Conservation (phyloP, 2,329 filamentous ascomycete species). For the Seiridium unicorne region DNA sequence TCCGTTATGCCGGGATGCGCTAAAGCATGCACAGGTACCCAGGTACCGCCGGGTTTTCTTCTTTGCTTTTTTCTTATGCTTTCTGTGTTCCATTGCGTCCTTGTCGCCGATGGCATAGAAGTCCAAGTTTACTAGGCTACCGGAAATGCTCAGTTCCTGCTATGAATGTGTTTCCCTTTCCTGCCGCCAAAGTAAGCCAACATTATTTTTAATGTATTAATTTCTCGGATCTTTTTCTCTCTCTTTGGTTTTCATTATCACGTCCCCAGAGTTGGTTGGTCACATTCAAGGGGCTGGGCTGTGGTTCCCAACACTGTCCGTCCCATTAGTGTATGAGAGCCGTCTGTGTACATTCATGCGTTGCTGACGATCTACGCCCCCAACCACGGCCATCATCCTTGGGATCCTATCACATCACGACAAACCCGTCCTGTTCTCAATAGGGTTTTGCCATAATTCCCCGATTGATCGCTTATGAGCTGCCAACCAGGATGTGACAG, state of each 20-base stretch:
- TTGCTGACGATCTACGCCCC: slow-evolving; percentile 1
- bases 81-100: too few relatives aligned
- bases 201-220: background rate
- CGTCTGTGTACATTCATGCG: slow-evolving; percentile 11
- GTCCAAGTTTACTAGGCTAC: too few relatives aligned
- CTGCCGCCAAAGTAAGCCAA: background rate
- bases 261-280: background rate
- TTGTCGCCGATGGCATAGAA: too few relatives aligned
- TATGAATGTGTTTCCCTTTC: too few relatives aligned
- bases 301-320: background rate
- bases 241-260: too few relatives aligned
- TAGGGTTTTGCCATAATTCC: background rate
- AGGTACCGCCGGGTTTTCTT: background rate
- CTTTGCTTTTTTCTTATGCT: background rate
- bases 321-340: slow-evolving; percentile 11
- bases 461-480: background rate
- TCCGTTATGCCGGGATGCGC: slow-evolving; percentile 13
- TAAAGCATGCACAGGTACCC: slow-evolving; percentile 5
- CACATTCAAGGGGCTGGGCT: background rate
- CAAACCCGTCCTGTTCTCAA: background rate
- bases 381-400: background rate
- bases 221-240: background rate
- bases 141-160: too few relatives aligned
- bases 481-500: background rate
- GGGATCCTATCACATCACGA: background rate